Percentiles rank a stretch among this genome's conserved stretches.
These are phyloP conservation scores for Colletotrichum nymphaeae DNA, from an alignment of 2,329 filamentous ascomycete species.

Conservation along the genomic window DNA sequence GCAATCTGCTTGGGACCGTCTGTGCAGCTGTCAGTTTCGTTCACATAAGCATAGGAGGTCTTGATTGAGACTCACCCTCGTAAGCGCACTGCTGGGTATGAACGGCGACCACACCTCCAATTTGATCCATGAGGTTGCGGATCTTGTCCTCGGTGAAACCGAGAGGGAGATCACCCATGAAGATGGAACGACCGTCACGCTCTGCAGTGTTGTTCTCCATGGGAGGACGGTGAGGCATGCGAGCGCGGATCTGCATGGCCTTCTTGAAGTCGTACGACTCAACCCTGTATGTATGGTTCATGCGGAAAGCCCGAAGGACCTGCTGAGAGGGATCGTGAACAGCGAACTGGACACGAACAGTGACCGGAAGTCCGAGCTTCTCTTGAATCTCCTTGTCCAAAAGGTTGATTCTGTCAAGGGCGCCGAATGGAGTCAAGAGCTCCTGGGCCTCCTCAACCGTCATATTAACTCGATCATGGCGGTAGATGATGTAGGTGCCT, in stretches of 20 bases:
- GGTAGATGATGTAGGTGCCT: slow-evolving; percentile 64
- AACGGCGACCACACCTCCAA: slow-evolving; percentile 51
- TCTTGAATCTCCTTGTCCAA: slow-evolving; percentile 48
- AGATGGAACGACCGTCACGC: slow-evolving; percentile 58
- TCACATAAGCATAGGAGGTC: not conserved
- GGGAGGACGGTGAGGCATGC: slow-evolving; percentile 37
- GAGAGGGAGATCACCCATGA: slow-evolving; percentile 57
- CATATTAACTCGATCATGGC: slow-evolving; percentile 49
- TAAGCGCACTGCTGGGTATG: slow-evolving; percentile 39
- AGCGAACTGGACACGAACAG: slow-evolving; percentile 60
- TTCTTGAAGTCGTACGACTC: slow-evolving; percentile 44
- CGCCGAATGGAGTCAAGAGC: slow-evolving; percentile 57
- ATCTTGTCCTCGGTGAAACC: slow-evolving; percentile 50
- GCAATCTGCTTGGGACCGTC: slow-evolving; percentile 42
- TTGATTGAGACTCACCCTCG: not conserved
- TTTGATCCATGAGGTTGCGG: slow-evolving; percentile 47
- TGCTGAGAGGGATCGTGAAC: slow-evolving; percentile 64
- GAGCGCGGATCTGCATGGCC: slow-evolving; percentile 28
- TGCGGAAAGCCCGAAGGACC: slow-evolving; percentile 54
- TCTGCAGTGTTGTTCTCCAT: slow-evolving; percentile 49
- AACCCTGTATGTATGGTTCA: slow-evolving; percentile 45
- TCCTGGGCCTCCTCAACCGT: slow-evolving; percentile 55
- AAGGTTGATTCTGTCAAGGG: slow-evolving; percentile 47
- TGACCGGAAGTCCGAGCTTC: slow-evolving; percentile 46
- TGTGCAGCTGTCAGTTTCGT: not conserved